Percentiles rank a stretch among this genome's conserved stretches.
Evolutionary conservation across 1,139 yeast genomes (phyloP).

Genomic region (Hansenula lynferdii): DNA sequence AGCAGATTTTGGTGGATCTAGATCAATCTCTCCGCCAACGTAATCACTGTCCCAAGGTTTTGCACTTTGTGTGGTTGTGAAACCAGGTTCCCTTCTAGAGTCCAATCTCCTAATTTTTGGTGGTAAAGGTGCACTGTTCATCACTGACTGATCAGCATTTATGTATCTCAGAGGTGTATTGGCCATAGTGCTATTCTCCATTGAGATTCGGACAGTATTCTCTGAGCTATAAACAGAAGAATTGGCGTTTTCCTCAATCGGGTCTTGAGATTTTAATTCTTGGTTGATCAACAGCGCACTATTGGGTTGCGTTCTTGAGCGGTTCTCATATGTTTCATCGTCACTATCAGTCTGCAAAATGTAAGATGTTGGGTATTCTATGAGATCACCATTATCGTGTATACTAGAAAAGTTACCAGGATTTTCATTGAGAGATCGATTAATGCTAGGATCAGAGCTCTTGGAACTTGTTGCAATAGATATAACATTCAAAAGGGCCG

Average conservation of each 20-base stretch:
- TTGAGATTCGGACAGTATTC: background rate
- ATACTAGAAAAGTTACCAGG: background rate
- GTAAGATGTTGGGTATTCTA: slow-evolving; percentile 10
- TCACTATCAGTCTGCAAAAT: slow-evolving; percentile 7
- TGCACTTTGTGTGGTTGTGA: background rate
- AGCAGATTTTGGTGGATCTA: background rate
- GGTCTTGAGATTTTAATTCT: no score
- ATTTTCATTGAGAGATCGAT: background rate
- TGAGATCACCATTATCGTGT: slow-evolving; percentile 2
- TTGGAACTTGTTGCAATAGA: background rate
- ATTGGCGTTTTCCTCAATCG: no score
- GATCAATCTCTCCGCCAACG: background rate
- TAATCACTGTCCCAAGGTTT: background rate
- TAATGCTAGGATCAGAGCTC: background rate
- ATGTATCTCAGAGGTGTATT: background rate
- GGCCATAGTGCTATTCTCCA: background rate
- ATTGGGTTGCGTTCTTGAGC: no score
- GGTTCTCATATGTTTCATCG: background rate
- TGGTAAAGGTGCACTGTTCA: background rate
- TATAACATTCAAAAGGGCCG: background rate
- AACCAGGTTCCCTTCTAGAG: background rate
- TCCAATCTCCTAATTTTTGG: background rate
- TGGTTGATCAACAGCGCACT: no score
- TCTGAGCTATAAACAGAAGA: slow-evolving; percentile 1
- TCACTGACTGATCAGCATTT: background rate